Conservation (phyloP, 306 rosid species). For the Fagus crenata region DNA sequence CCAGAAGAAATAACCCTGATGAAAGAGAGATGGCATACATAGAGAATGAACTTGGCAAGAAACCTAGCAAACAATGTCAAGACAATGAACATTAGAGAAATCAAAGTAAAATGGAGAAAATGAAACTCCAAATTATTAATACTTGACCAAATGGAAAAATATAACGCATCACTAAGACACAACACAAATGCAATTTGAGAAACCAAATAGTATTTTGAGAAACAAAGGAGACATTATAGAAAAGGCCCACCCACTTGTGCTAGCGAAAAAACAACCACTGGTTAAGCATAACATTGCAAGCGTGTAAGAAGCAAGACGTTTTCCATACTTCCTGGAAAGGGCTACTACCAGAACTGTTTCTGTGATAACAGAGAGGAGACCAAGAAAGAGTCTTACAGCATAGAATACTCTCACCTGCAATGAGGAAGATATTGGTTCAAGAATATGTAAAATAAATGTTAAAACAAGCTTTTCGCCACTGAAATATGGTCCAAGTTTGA, state of each 20-base stretch:
- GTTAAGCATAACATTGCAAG: slow-evolving; percentile 96
- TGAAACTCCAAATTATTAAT: slow-evolving; percentile 14
- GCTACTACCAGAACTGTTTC: slow-evolving; percentile 91
- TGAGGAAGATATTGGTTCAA: slow-evolving; percentile 25
- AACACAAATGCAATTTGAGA: slow-evolving; percentile 7
- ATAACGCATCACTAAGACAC: not conserved
- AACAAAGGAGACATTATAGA: slow-evolving; percentile 3
- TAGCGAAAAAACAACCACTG: slow-evolving; percentile 96
- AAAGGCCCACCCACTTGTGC: slow-evolving; percentile 76
- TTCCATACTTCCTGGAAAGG: slow-evolving; percentile 87
- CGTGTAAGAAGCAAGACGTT: slow-evolving; percentile 82
- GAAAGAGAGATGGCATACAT: slow-evolving; percentile 93
- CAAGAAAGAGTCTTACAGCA: slow-evolving; percentile 85
- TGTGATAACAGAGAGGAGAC: slow-evolving; percentile 69
- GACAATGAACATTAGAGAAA: slow-evolving; percentile 7
- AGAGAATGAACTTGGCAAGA: slow-evolving; percentile 98
- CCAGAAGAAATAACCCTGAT: slow-evolving; percentile 87
- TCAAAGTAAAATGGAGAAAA: slow-evolving; percentile 23
- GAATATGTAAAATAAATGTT: not conserved
- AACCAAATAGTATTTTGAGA: not conserved
- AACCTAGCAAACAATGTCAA: slow-evolving; percentile 57
- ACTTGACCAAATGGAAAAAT: slow-evolving; percentile 2
- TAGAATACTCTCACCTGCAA: slow-evolving; percentile 88
- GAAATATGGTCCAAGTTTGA: no score
- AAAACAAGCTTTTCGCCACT: no score